Base-by-base conservation (phyloP, 495 filamentous ascomycete genomes). In the Lophium mytilinum region DNA sequence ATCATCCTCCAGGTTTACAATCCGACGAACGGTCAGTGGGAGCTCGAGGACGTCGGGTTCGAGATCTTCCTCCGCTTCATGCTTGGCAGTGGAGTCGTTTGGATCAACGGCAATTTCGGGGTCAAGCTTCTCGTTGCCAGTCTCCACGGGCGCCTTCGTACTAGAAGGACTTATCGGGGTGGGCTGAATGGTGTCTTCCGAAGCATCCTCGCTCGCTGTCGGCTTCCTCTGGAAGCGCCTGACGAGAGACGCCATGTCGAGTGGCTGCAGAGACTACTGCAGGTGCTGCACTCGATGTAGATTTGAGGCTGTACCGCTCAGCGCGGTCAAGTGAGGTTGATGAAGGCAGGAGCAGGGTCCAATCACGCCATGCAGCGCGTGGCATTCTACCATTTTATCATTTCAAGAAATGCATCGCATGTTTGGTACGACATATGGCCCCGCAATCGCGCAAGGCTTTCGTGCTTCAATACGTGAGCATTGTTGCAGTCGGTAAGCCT, bases 1-100 rank as follows among this genome's bases (percentile, higher is more conserved):
- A 57, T 83, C 78, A 55, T 81, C 78, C 19, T 70, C 73, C 55
- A 81, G 66, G 65, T 71, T 76, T 52, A 80, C 75, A 42, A 81
- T 66, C 37, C 76, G 74, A 17, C 80, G 74, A 3, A 83, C 78
- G 17, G 53, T 39, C 47, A 55, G 49, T 11, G 61, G 61, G 12
- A 64, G 24, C 19, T 52, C 61, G 33, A 35, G 15, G 19, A 54
- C 21, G 15, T 52, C 49, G 19, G 18, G 24, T 34, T 37, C 48
- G 12, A 56, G 35, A 34, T 59, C 56, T 15, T 56, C 36, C 18
- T 61, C 53, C 1, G 33, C 39, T 17, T 56, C 47, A 9, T 49
- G 53, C 9, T 15, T 18, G 15, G 15, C 6, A 33, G 36, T 11
- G 5, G 30, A 10, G 35, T 43, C 47, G 11, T 46, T 47, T 7